Conservation (phyloP, 78 protist species). For the Protostelium mycophagum region DNA sequence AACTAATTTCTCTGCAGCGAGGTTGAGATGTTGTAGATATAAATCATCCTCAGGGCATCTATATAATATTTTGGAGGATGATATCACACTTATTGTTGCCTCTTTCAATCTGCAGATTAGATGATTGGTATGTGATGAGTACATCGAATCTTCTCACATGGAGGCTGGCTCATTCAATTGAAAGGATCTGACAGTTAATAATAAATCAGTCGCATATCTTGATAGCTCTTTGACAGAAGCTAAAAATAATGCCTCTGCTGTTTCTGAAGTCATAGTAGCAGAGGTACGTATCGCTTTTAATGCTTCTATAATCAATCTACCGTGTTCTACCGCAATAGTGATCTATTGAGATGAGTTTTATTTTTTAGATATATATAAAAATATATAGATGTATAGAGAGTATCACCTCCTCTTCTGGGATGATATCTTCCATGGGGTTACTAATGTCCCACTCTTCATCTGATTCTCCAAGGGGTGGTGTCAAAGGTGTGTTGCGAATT, state of each 20-base stretch:
- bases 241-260: not conserved
- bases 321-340: not conserved
- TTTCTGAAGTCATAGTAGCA: no score
- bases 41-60: not conserved
- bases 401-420: not conserved
- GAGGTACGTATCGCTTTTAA: not conserved
- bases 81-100: not conserved
- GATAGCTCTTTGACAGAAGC: not conserved
- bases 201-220: not conserved
- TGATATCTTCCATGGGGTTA: not conserved
- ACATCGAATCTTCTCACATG: not conserved
- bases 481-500: no score
- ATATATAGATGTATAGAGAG: not conserved
- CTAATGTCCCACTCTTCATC: no score
- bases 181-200: not conserved
- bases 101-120: not conserved
- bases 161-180: not conserved
- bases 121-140: no score
- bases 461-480: no score
- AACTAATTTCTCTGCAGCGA: not conserved
- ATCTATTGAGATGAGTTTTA: not conserved
- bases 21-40: not conserved
- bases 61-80: not conserved
- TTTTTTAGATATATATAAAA: no score
- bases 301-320: not conserved